Base-by-base conservation (phyloP, 2,329 filamentous ascomycete genomes). In the Colletotrichum zoysiae region DNA sequence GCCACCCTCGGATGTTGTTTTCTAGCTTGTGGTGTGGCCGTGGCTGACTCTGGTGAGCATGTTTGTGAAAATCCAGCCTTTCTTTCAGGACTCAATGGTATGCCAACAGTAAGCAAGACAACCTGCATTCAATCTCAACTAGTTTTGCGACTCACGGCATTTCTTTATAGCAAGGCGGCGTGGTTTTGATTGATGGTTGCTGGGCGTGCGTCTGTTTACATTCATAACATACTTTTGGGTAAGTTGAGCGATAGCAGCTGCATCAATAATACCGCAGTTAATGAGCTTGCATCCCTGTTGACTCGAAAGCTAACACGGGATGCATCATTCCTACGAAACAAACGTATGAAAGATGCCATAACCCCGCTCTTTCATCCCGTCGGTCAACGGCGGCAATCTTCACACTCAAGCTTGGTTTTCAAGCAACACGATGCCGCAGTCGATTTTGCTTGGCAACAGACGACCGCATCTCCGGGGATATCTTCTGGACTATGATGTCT, bases 281-380 rank as follows among this genome's bases (percentile, higher is more conserved):
- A 9, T 38, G 11, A 38, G 35, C 35, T 38, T 9, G 11, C 9
- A 38, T 9, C 11, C 35, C 8, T 38, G 35, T 44, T 44, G 18
- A 6, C 42, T 1, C 16, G 20, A 20, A 18, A 46, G 42, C 6
- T 6, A 5, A 9, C 8, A 11, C 6, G 2, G 8, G 3, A 46
- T 46, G 20, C 7, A 11, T 9, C 18, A 11, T 46, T 7, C 4
- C 8, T 11, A 4, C n/a, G 18, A 9, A n/a, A n/a, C 18, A 46
- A 11, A 20, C 1, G 1, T 8, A 0, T 1, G 20, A 11, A n/a
- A 46, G 44, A 16, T 2, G 4, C 44, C 8, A 2, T 11, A n/a
- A 46, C 3, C 7, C 8, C 18, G 7, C 20, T n/a, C 8, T n/a
- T 11, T 3, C 7, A 9, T 46, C 44, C 20, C 44, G 44, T n/a